Evolutionary conservation across 176 grass and related monocot genomes (phyloP).

Genomic region (Raddia guianensis): DNA sequence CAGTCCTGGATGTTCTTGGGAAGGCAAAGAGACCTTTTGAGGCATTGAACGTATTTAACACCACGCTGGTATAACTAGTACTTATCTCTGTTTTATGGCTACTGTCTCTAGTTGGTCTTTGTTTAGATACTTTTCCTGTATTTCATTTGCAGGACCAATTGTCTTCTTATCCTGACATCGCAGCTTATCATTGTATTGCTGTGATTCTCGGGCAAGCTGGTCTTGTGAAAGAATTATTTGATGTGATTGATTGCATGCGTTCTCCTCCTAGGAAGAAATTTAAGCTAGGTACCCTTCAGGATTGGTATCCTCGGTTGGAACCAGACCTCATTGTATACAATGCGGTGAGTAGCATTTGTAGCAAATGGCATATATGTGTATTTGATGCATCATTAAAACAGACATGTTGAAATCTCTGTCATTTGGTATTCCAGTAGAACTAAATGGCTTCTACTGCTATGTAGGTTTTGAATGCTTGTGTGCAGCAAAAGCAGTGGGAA

Average conservation of each 20-base stretch:
- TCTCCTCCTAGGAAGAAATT: slow-evolving; percentile 75
- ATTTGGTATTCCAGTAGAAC: slow-evolving; percentile 35
- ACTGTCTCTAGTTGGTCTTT: slow-evolving; percentile 17
- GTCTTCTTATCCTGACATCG: slow-evolving; percentile 88
- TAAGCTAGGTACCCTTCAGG: slow-evolving; percentile 66
- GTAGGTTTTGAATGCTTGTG: slow-evolving; percentile 95
- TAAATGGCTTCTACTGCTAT: slow-evolving; percentile 23
- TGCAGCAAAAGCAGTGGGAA: slow-evolving; percentile 95
- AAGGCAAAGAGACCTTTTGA: slow-evolving; percentile 89
- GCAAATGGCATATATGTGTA: slow-evolving; percentile 12
- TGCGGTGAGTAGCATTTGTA: slow-evolving; percentile 59
- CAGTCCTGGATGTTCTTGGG: slow-evolving; percentile 92
- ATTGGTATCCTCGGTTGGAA: slow-evolving; percentile 86
- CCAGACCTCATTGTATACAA: slow-evolving; percentile 93
- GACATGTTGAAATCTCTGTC: slow-evolving; percentile 19
- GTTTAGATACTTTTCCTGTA: slow-evolving; percentile 21
- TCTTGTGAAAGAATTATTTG: slow-evolving; percentile 95
- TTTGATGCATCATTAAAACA: slow-evolving; percentile 8
- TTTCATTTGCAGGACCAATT: slow-evolving; percentile 80
- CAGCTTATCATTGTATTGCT: slow-evolving; percentile 92
- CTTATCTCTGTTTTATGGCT: slow-evolving; percentile 31
- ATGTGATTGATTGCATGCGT: slow-evolving; percentile 93
- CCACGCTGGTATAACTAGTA: slow-evolving; percentile 70
- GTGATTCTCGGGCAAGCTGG: slow-evolving; percentile 92
- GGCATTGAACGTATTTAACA: slow-evolving; percentile 85